Conservation (phyloP, 2,329 filamentous ascomycete species). For the Pseudogymnoascus sp. region DNA sequence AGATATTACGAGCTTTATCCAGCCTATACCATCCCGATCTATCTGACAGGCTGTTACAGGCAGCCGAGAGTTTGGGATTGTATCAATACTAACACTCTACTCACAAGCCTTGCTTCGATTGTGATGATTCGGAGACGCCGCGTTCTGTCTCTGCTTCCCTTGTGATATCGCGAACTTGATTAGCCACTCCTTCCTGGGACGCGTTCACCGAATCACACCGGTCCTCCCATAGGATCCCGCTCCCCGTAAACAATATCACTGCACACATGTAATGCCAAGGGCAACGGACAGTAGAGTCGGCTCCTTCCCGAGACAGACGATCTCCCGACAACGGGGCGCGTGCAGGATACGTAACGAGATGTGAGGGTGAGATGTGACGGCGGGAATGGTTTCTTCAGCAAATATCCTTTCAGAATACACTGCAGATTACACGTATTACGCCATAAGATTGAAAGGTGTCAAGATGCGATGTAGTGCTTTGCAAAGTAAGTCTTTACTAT, state of each 20-base stretch:
- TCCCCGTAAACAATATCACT: neutral
- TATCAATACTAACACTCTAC: neutral
- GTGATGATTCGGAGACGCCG: neutral
- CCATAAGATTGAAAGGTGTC: neutral
- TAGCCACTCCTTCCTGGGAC: neutral
- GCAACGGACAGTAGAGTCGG: neutral
- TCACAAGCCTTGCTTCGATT: neutral
- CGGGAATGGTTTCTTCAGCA: neutral
- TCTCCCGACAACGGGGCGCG: neutral
- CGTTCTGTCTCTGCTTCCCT: neutral
- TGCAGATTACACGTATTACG: neutral
- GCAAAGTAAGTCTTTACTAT: neutral
- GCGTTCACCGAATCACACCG: neutral
- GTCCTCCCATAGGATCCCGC: neutral
- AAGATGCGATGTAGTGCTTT: neutral
- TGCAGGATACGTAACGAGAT: neutral
- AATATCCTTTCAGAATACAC: neutral
- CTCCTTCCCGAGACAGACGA: neutral
- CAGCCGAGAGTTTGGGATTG: neutral
- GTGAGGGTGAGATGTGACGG: neutral
- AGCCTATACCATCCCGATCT: neutral
- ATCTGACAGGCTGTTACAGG: neutral
- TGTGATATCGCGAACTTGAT: neutral
- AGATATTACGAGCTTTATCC: neutral
- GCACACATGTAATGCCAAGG: neutral